Percentiles rank a stretch among this genome's conserved stretches.
Evolutionary conservation across 2,329 filamentous ascomycete genomes (phyloP).

Genomic region (Botrytis pseudocinerea): DNA sequence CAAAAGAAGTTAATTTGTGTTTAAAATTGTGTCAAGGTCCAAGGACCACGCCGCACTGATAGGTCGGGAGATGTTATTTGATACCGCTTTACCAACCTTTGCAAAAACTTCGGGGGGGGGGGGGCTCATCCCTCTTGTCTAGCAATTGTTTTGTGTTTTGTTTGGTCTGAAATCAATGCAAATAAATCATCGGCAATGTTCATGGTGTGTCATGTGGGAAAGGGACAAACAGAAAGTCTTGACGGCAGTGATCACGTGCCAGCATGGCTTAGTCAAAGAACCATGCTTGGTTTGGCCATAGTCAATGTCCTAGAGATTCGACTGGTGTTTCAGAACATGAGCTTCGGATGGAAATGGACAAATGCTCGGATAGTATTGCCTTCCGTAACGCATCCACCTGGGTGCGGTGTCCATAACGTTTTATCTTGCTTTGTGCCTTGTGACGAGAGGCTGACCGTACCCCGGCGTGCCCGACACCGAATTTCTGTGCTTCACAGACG

Average conservation of each 20-base stretch:
- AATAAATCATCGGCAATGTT: not conserved
- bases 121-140: not conserved
- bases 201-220: not conserved
- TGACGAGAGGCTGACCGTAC: not conserved
- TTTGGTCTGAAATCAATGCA: not conserved
- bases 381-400: not conserved
- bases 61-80: not conserved
- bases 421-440: not conserved
- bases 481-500: not conserved
- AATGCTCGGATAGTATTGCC: not conserved
- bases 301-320: not conserved
- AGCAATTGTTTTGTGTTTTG: not conserved
- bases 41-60: not conserved
- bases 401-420: not conserved
- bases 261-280: not conserved
- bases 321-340: slow-evolving; percentile 7
- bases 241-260: not conserved
- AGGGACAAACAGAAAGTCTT: not conserved
- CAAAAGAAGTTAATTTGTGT: not conserved
- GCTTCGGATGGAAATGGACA: not conserved
- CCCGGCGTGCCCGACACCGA: too few relatives aligned
- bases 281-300: not conserved
- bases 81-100: not conserved
- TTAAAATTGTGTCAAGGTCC: not conserved
- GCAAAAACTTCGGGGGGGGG: too few relatives aligned